Conservation (phyloP, 2,329 filamentous ascomycete species). For the Penicillium capsulatum region DNA sequence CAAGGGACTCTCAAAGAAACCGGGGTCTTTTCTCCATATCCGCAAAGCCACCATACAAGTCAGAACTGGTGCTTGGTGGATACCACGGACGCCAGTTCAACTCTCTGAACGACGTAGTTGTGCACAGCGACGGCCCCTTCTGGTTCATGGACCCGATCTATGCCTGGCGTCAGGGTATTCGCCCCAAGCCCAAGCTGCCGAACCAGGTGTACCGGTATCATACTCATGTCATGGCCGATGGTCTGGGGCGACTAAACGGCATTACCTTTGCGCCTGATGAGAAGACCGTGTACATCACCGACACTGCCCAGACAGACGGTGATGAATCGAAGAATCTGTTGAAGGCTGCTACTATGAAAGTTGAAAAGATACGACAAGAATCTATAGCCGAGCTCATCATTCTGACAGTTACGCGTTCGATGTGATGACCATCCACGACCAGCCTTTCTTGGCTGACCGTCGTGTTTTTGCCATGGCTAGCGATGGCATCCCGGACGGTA, state of each 20-base stretch:
- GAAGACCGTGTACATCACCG: slow-evolving; percentile 40
- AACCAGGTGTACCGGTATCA: slow-evolving; percentile 41
- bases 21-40: slow-evolving; percentile 26
- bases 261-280: slow-evolving; percentile 41
- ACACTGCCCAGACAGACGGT: slow-evolving; percentile 33
- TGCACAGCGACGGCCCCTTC: slow-evolving; percentile 33
- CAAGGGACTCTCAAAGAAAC: slow-evolving; percentile 33
- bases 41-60: slow-evolving; percentile 19
- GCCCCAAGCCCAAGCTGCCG: slow-evolving; percentile 34
- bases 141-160: slow-evolving; percentile 43
- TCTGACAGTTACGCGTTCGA: slow-evolving; percentile 52
- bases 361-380: too few species aligned
- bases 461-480: slow-evolving; percentile 52
- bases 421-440: slow-evolving; percentile 35
- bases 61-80: slow-evolving; percentile 28
- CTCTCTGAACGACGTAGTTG: slow-evolving; percentile 39
- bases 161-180: slow-evolving; percentile 32
- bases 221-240: slow-evolving; percentile 39
- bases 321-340: slow-evolving; percentile 19
- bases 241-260: slow-evolving; percentile 41
- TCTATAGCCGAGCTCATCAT: too few species aligned
- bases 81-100: slow-evolving; percentile 31
- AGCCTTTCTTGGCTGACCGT: slow-evolving; percentile 47
- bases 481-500: slow-evolving; percentile 44
- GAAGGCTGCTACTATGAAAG: slow-evolving; percentile 29